Conservation (phyloP, 805 yeast species). For the Ogataea pini region DNA sequence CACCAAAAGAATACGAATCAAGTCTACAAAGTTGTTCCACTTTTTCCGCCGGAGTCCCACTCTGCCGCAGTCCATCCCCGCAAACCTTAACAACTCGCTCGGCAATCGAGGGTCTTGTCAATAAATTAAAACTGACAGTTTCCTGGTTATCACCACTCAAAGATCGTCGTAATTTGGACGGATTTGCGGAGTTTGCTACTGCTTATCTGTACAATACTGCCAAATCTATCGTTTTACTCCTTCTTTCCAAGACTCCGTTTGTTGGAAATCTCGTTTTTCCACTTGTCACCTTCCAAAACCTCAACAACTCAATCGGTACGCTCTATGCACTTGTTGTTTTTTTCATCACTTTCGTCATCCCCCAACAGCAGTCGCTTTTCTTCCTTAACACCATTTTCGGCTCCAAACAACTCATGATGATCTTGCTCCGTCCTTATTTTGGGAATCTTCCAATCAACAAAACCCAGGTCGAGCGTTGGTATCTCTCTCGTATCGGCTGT, state of each 20-base stretch:
- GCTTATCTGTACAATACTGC: constrained; percentile 32
- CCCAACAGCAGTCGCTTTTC: constrained; percentile 37
- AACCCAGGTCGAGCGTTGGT: constrained; percentile 49
- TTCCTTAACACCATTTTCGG: constrained; percentile 50
- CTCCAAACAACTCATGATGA: constrained; percentile 43
- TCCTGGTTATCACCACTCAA: constrained; percentile 7
- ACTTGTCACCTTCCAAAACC: constrained; percentile 42
- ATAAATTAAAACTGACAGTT: neutral
- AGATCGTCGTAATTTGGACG: constrained; percentile 9
- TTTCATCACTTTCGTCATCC: constrained; percentile 36
- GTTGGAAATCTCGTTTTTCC: constrained; percentile 46
- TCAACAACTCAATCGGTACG: constrained; percentile 48
- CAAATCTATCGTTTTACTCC: constrained; percentile 35
- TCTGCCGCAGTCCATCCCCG: constrained; percentile 3
- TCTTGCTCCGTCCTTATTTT: constrained; percentile 53
- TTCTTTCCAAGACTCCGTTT: constrained; percentile 41
- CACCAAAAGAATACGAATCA: constrained; percentile 19
- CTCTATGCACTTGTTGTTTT: constrained; percentile 43
- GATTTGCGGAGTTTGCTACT: constrained; percentile 25
- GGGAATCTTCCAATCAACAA: constrained; percentile 44
- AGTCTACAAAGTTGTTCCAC: constrained; percentile 4
- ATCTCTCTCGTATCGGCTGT: constrained; percentile 52
- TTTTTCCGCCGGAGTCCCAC: neutral
- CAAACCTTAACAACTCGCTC: constrained; percentile 1
- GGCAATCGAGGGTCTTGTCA: constrained; percentile 3